Percentiles rank a stretch among this genome's conserved stretches.
phyloP scores from a whole-genome alignment of 306 rosid species.

The Lotus japonicus region DNA sequence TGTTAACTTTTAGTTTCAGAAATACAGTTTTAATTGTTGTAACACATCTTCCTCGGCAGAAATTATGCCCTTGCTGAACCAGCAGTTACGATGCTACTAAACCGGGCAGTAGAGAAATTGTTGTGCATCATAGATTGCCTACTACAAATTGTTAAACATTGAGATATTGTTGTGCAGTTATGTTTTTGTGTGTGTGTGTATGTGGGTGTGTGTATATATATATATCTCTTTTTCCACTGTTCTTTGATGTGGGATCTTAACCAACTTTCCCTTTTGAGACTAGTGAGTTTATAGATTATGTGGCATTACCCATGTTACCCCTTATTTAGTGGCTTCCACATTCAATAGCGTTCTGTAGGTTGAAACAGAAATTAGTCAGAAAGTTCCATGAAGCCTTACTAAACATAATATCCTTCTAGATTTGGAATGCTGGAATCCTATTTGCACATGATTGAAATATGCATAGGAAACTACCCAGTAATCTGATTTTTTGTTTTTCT shows the following conservation, averaged over 20 bases:
- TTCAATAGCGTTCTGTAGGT: background rate
- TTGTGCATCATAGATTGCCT: background rate
- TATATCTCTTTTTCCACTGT: background rate
- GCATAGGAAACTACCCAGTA: background rate
- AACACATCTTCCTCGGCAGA: background rate
- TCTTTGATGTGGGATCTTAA: background rate
- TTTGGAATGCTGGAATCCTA: background rate
- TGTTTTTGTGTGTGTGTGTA: too few relatives aligned
- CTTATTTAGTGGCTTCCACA: background rate
- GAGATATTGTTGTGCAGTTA: too few relatives aligned
- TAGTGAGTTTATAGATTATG: background rate
- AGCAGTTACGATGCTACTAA: background rate
- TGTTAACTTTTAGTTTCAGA: too few relatives aligned
- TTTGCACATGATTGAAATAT: background rate
- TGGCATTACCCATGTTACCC: background rate
- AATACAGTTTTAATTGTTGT: background rate
- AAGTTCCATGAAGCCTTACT: background rate
- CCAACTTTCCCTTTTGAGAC: background rate
- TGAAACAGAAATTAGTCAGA: background rate
- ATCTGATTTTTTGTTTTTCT: background rate
- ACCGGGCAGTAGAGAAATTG: background rate
- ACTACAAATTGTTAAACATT: background rate
- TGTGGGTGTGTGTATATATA: too few relatives aligned
- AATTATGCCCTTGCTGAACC: background rate
- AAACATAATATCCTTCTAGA: background rate